phyloP scores from a whole-genome alignment of 164 flowering plant genomes.

The Vitis amurensis region DNA sequence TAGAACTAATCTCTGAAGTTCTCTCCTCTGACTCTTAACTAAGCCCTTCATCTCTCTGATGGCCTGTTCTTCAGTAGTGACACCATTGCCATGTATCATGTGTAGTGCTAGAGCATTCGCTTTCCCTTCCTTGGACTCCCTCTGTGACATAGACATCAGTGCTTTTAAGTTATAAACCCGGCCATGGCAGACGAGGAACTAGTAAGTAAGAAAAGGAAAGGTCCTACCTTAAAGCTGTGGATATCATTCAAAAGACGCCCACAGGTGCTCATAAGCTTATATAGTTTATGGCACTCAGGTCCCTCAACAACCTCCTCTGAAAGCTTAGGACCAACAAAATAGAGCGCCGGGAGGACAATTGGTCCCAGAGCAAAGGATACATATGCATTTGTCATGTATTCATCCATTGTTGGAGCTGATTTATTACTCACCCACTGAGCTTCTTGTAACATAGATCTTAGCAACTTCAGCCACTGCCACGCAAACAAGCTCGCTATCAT shows the following conservation, averaged over 20 bases:
- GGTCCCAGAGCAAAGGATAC: conserved; percentile 76
- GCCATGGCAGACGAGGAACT: neutral
- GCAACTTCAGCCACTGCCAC: conserved; percentile 58
- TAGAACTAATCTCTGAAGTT: conserved; percentile 61
- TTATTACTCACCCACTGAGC: conserved; percentile 48
- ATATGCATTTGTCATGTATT: conserved; percentile 54
- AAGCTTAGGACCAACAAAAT: conserved; percentile 59
- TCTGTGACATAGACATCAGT: conserved; percentile 32
- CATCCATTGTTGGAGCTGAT: conserved; percentile 50
- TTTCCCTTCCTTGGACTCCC: conserved; percentile 68
- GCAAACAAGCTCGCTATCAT: conserved; percentile 1
- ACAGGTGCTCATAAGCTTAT: conserved; percentile 50
- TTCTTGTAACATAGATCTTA: conserved; percentile 55
- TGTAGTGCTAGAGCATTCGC: conserved; percentile 59
- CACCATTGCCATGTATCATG: conserved; percentile 34
- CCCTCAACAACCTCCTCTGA: conserved; percentile 37
- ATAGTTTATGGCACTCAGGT: conserved; percentile 39
- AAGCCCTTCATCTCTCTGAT: conserved; percentile 28
- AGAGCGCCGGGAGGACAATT: conserved; percentile 63
- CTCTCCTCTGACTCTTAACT: conserved; percentile 43
- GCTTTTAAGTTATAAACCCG: neutral
- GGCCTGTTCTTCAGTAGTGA: conserved; percentile 45
- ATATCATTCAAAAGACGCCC: conserved; percentile 82
- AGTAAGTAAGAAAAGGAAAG: neutral
- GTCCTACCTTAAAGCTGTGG: conserved; percentile 49